These are phyloP conservation scores for Penicillium paneum DNA, from an alignment of 2,329 filamentous ascomycete species.

Conservation along the genomic window DNA sequence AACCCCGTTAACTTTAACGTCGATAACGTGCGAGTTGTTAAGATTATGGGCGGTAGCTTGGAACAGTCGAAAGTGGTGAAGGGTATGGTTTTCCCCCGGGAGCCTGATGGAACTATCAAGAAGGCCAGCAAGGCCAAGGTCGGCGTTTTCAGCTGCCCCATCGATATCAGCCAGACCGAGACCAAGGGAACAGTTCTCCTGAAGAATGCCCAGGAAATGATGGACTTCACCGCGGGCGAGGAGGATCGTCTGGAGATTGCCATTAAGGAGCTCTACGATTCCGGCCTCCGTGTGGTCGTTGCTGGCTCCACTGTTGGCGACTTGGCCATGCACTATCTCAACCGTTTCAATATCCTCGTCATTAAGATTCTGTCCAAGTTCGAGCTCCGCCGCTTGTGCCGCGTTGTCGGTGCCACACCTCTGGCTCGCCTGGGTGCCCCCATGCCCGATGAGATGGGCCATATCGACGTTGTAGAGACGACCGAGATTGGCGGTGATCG, in stretches of 20 bases:
- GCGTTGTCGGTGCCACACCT: slow-evolving; percentile 94
- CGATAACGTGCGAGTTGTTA: slow-evolving; percentile 97
- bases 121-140: slow-evolving; percentile 93
- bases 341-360: slow-evolving; percentile 91
- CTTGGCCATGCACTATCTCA: slow-evolving; percentile 93
- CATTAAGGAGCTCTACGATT: slow-evolving; percentile 95
- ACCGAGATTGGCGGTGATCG: slow-evolving; percentile 96
- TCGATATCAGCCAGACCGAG: slow-evolving; percentile 94
- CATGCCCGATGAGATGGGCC: slow-evolving; percentile 99
- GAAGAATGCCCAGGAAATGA: slow-evolving; percentile 97
- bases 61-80: slow-evolving; percentile 92
- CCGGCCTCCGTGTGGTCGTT: slow-evolving; percentile 84
- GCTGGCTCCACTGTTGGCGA: slow-evolving; percentile 94
- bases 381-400: slow-evolving; percentile 88
- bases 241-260: slow-evolving; percentile 84
- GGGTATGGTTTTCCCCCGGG: slow-evolving; percentile 97
- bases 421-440: slow-evolving; percentile 90
- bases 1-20: slow-evolving; percentile 97
- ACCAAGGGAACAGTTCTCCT: slow-evolving; percentile 97
- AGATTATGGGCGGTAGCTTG: slow-evolving; percentile 97
- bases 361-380: slow-evolving; percentile 99
- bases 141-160: slow-evolving; percentile 91
- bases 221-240: slow-evolving; percentile 97
- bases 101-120: slow-evolving; percentile 89
- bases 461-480: slow-evolving; percentile 91